Conservation (phyloP, 192 early-diverging fungal species). For the Paraglomus occultum region DNA sequence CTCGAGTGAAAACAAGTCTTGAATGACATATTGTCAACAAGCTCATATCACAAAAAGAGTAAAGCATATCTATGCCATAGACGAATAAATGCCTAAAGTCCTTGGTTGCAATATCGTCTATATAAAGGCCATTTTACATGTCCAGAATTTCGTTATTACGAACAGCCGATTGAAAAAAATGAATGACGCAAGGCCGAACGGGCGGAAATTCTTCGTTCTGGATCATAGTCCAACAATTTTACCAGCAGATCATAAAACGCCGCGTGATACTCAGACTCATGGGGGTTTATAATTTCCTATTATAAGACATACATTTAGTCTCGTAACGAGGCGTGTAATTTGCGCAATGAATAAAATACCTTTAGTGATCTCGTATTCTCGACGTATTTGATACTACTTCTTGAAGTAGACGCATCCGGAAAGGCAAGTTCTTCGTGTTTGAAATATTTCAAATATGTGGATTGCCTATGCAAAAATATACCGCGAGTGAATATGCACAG, state of each 20-base stretch:
- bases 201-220: conserved; percentile 74
- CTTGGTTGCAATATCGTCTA: too few species aligned
- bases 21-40: too few species aligned
- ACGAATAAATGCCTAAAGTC: too few species aligned
- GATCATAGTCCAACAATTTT: conserved; percentile 78
- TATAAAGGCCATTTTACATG: too few species aligned
- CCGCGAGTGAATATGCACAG: background rate
- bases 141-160: too few species aligned
- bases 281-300: conserved; percentile 45
- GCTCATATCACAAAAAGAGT: too few species aligned
- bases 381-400: conserved; percentile 61
- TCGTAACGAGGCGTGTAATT: background rate
- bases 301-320: background rate
- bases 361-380: conserved; percentile 52
- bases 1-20: too few species aligned
- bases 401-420: conserved; percentile 54
- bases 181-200: conserved; percentile 79
- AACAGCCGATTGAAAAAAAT: conserved; percentile 57
- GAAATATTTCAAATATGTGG: conserved; percentile 52
- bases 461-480: conserved; percentile 29
- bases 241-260: conserved; percentile 71
- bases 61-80: too few species aligned
- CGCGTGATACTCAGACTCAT: conserved; percentile 44
- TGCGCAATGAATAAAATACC: conserved; percentile 33
- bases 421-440: conserved; percentile 46